Base-by-base conservation (phyloP, 495 filamentous ascomycete species). In the Hypomontagnella monticulosa region DNA sequence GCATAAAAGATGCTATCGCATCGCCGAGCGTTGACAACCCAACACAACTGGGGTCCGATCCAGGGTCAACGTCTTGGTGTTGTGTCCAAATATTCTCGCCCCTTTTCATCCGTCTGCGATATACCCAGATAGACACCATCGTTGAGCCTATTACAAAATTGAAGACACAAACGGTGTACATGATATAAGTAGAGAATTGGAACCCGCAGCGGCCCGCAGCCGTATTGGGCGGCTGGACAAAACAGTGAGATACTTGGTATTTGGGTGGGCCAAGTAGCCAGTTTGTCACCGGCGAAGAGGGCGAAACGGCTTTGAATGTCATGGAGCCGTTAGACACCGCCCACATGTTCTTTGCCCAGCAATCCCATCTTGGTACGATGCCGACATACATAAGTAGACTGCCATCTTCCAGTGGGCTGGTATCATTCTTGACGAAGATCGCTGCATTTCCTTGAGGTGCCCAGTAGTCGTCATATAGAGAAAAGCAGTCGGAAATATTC, bases 341-440 rank as follows among this genome's bases (percentile, higher is more conserved):
- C 73, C 71, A 75, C 57, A 75, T 58, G 52, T 75, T 75, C 62
- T 75, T 75, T 18, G 62, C 60, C 58, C 63, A 75, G 53, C 71
- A 56, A 49, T 75, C 73, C 14, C 20, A 64, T 3, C 71, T 46
- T 30, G 73, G 73, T 3, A 64, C 55, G 42, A 75, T 59, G 9
- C 57, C 67, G 11, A 65, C 63, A 37, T 73, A 75, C 32, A 75
- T 46, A 1, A 75, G 49, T 11, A 75, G 49, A 52, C 73, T 75
- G 42, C 67, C 66, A 32, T 70, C 57, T 0, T 56, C 58, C 0
- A 20, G 20, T 10, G 61, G 51, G 5, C 59, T 42, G 1, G 46
- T 57, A 4, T 63, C 50, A 16, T 67, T 74, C 12, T 63, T 67
- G 20, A 74, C 71, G 11, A 77, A 42, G 15, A 77, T 40, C 11